phyloP scores from a whole-genome alignment of 2,329 filamentous ascomycete species.

The Nakataea oryzae region DNA sequence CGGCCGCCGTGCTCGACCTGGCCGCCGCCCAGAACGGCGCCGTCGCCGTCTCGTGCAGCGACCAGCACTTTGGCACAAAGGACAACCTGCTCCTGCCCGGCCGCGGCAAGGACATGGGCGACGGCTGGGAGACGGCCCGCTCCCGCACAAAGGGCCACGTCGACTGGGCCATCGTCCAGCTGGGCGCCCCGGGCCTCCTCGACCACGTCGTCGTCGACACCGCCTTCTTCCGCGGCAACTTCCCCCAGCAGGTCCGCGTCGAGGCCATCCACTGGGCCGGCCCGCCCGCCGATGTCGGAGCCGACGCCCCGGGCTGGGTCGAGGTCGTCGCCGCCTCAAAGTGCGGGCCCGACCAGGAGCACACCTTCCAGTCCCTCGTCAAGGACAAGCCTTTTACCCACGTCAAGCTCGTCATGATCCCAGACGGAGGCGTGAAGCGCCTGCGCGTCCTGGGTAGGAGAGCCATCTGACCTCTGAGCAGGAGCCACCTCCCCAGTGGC shows the following conservation, averaged over 20 bases:
- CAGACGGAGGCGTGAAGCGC: slow-evolving; percentile 86
- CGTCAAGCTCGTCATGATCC: slow-evolving; percentile 85
- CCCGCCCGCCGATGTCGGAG: slow-evolving; percentile 35
- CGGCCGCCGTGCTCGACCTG: slow-evolving; percentile 59
- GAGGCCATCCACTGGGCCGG: slow-evolving; percentile 47
- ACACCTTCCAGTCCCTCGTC: slow-evolving; percentile 48
- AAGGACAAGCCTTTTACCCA: slow-evolving; percentile 60
- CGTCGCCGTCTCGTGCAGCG: slow-evolving; percentile 64
- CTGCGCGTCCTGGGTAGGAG: slow-evolving; percentile 66
- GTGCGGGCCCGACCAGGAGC: slow-evolving; percentile 63
- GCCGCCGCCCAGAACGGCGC: slow-evolving; percentile 71
- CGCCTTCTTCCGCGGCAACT: slow-evolving; percentile 76
- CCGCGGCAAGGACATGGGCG: slow-evolving; percentile 66
- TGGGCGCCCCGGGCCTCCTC: slow-evolving; percentile 56
- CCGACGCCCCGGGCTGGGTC: slow-evolving; percentile 50
- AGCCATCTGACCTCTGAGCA: slow-evolving; percentile 14
- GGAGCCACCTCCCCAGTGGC: too few relatives aligned
- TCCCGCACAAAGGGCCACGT: slow-evolving; percentile 61
- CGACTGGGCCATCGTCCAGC: slow-evolving; percentile 71
- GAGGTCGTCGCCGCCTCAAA: slow-evolving; percentile 57
- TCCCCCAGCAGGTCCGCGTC: slow-evolving; percentile 65
- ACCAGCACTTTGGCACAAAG: slow-evolving; percentile 70
- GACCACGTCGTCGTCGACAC: slow-evolving; percentile 67
- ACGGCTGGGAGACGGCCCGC: slow-evolving; percentile 78
- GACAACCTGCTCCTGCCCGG: slow-evolving; percentile 33